A percentile compares a stretch with the other conserved stretches of the same genome.
phyloP scores from a whole-genome alignment of 257 asterid species.

The Apocynum venetum region DNA sequence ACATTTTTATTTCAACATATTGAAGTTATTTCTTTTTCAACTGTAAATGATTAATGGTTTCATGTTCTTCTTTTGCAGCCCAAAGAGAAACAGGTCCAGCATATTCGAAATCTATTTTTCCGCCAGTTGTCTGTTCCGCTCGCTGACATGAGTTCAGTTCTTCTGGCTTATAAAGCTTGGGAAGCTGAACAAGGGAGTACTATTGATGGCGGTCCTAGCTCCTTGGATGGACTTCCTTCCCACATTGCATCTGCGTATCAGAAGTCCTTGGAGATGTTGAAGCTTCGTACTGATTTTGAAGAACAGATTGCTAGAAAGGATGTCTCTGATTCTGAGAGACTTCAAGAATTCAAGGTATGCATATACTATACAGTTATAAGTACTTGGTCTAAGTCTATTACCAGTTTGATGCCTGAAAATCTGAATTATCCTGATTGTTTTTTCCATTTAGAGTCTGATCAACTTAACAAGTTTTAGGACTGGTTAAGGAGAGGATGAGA shows the following conservation, averaged over 20 bases:
- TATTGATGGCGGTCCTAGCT: slow-evolving; percentile 40
- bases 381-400: background rate
- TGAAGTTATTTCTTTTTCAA: background rate
- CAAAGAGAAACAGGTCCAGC: slow-evolving; percentile 83
- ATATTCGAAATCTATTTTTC: slow-evolving; percentile 62
- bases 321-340: slow-evolving; percentile 49
- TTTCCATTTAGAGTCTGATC: background rate
- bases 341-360: slow-evolving; percentile 68
- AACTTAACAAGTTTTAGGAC: background rate
- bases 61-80: slow-evolving; percentile 40
- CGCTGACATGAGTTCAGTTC: slow-evolving; percentile 48
- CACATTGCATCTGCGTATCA: slow-evolving; percentile 62
- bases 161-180: slow-evolving; percentile 73
- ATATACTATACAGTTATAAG: background rate
- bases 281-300: slow-evolving; percentile 64
- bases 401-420: background rate
- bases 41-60: slow-evolving; percentile 15
- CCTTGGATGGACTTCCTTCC: slow-evolving; percentile 61
- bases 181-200: slow-evolving; percentile 58
- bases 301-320: slow-evolving; percentile 57
- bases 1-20: background rate
- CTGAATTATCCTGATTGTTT: background rate
- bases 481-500: background rate
- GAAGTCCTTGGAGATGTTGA: slow-evolving; percentile 73
- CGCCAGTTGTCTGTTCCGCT: slow-evolving; percentile 95